phyloP scores from a whole-genome alignment of 73 alveolate species.

The Effrenium voratum region DNA sequence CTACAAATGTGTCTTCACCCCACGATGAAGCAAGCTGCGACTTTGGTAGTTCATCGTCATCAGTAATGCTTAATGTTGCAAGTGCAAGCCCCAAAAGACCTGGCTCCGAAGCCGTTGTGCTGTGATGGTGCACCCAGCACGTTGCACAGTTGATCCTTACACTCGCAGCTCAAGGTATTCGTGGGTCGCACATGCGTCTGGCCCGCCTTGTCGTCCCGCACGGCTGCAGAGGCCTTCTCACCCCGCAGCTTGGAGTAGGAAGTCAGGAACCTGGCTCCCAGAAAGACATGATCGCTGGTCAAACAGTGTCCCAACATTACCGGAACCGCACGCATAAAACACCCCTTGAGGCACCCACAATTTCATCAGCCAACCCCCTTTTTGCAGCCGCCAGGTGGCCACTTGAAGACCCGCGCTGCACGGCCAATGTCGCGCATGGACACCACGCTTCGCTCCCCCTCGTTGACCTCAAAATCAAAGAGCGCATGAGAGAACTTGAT shows the following conservation, averaged over 20 bases:
- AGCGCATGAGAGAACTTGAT: too few species aligned
- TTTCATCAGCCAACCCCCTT: neutral
- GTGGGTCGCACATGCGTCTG: neutral
- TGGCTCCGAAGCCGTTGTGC: too few species aligned
- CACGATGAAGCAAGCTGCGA: too few species aligned
- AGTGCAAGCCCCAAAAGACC: too few species aligned
- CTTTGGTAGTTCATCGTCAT: too few species aligned
- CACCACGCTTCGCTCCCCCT: conserved; percentile 94
- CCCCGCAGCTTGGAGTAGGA: conserved; percentile 48
- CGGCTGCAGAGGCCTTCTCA: conserved; percentile 50
- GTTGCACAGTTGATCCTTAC: neutral
- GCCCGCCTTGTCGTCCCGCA: conserved; percentile 58
- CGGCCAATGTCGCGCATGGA: conserved; percentile 94
- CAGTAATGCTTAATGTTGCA: too few species aligned
- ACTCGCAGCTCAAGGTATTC: neutral
- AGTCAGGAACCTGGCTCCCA: conserved; percentile 63
- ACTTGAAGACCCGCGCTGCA: conserved; percentile 92
- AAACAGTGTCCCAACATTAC: too few species aligned
- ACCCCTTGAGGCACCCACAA: too few species aligned
- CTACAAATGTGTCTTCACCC: too few species aligned
- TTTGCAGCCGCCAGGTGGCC: neutral
- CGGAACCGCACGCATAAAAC: too few species aligned
- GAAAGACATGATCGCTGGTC: neutral
- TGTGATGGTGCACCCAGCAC: too few species aligned
- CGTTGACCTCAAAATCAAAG: conserved; percentile 20